Percentiles rank a stretch among this genome's conserved stretches.
Evolutionary conservation across 2,329 filamentous ascomycete species (phyloP).

Genomic region (Arthrobotrys musiformis): DNA sequence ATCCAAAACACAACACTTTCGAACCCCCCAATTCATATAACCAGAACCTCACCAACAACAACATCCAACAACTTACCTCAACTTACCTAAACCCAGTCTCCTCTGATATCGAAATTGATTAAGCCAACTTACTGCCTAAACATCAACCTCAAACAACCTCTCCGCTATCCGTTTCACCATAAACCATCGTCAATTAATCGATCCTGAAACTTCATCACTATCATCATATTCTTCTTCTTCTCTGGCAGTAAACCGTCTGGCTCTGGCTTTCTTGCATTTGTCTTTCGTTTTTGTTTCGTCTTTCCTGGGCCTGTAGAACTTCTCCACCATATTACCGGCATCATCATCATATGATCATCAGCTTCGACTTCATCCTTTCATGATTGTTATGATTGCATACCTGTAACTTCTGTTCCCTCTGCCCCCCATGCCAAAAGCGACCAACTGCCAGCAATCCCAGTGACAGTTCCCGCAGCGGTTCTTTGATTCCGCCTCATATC

Average conservation of each 20-base stretch:
- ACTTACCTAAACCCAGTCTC: too few species aligned
- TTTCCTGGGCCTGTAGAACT: background rate
- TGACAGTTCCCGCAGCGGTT: background rate
- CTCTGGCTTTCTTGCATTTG: conserved; percentile 1
- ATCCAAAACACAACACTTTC: conserved; percentile 42
- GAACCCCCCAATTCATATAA: conserved; percentile 11
- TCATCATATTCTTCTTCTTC: background rate
- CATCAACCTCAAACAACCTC: conserved; percentile 35
- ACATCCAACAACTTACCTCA: background rate
- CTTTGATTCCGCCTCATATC: background rate
- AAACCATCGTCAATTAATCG: background rate
- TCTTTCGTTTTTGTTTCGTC: background rate
- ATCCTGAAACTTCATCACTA: background rate
- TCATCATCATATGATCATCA: background rate
- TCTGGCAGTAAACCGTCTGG: background rate
- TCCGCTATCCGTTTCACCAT: conserved; percentile 3
- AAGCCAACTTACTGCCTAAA: background rate
- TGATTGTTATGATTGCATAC: conserved; percentile 35
- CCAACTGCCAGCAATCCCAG: conserved; percentile 8
- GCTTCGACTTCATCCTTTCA: conserved; percentile 16
- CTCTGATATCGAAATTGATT: background rate
- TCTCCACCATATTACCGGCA: background rate
- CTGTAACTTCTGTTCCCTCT: conserved; percentile 26
- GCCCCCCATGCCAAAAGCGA: conserved; percentile 34
- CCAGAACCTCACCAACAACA: background rate